Conservation (phyloP, 495 filamentous ascomycete genomes). For the Barbatosphaeria neglecta region DNA sequence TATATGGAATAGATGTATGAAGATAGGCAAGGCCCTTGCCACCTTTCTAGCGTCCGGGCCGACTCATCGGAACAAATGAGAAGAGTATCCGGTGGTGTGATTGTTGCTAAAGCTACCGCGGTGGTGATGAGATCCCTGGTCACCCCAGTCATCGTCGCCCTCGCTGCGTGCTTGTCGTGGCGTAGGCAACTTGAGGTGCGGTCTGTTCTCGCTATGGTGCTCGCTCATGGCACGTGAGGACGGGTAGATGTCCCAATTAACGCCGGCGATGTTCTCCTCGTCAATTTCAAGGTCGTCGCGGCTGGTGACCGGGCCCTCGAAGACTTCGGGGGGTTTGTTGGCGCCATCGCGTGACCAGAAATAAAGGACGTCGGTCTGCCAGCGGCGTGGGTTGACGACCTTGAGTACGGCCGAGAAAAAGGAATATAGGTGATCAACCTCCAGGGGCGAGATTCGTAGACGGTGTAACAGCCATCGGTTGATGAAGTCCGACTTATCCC, state of each 20-base stretch:
- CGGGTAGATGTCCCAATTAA: conserved; percentile 8
- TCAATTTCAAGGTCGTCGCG: conserved; percentile 6
- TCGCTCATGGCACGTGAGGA: conserved; percentile 4
- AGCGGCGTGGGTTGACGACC: conserved; percentile 25
- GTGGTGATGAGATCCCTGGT: not conserved
- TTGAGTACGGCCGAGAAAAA: conserved; percentile 19
- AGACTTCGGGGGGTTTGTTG: conserved; percentile 7
- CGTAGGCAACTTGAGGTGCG: not conserved
- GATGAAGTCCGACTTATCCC: conserved; percentile 28
- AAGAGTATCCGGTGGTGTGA: not conserved
- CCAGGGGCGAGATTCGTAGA: conserved; percentile 29
- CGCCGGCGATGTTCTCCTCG: not conserved
- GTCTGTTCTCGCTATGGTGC: not conserved
- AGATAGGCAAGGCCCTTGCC: too few species aligned
- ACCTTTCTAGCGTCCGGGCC: too few species aligned
- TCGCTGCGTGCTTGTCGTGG: not conserved
- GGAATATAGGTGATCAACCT: conserved; percentile 29
- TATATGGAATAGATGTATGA: too few species aligned
- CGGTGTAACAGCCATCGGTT: conserved; percentile 37
- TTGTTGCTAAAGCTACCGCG: too few species aligned
- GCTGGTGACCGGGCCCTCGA: conserved; percentile 12
- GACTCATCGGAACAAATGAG: not conserved
- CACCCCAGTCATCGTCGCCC: not conserved
- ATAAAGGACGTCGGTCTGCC: conserved; percentile 35
- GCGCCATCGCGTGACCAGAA: conserved; percentile 30